Base-by-base conservation (phyloP, 306 rosid genomes). In the Cucurbita ficifolia region DNA sequence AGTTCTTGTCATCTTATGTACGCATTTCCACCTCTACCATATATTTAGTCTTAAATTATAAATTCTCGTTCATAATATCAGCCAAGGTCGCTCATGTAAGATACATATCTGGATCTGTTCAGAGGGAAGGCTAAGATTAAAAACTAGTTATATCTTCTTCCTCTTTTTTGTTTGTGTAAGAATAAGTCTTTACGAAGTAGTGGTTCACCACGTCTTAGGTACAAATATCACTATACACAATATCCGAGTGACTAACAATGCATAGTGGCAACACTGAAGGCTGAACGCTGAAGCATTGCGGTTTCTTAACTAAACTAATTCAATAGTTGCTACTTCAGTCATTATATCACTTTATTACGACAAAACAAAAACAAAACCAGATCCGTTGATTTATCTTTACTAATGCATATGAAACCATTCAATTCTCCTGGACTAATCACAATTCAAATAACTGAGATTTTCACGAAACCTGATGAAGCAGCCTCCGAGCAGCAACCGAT, bases 401-500 rank as follows among this genome's bases (percentile, higher is more conserved):
- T 48, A 24, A 24, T 35, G 57, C 57, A 69, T 22, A 14, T 22
- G 5, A 48, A 46, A 22, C 57, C 22, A 69, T 69, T 69, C 45
- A 69, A 69, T 69, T 69, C 39, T 21, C 55, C 64, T 0, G 53
- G 40, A 55, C 39, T 56, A 43, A 73, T 73, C 68, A 56, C 68
- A 73, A 42, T 12, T 73, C 76, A 73, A 38, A 14, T 55, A 38
- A 14, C 51, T 22, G 8, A 56, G 29, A 29, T 19, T n/a, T 68
- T 79, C 74, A 77, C 33, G 54, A 75, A 82, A 78, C 70, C 74
- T 74, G 81, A 57, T 12, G 51, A 58, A 78, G 74, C 19, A 81
- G 74, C 79, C 81, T 83, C 75, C 82, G 81, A 70, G 72, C 17
- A 58, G 76, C 55, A 57, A 64, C 76, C 48, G 76, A 77, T 63